Evolutionary conservation across 768 basidiomycete genomes (phyloP).

Genomic region (Bullera alba): DNA sequence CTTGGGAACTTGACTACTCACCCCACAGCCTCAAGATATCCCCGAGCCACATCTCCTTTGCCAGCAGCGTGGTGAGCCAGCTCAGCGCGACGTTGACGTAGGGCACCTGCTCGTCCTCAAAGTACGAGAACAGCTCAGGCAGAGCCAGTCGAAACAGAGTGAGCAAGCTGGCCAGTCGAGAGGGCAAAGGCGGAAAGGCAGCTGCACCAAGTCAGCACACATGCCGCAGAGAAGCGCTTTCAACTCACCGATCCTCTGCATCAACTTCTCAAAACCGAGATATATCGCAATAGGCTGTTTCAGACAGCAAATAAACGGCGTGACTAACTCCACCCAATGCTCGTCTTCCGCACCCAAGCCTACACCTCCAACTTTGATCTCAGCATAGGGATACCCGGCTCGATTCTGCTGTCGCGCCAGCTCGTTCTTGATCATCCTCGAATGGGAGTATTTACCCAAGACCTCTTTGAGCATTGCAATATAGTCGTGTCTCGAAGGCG

Average conservation of each 20-base stretch:
- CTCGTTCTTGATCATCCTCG: constrained; percentile 10
- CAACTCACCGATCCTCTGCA: constrained; percentile 28
- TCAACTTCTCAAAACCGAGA: constrained; percentile 33
- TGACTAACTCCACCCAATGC: constrained; percentile 36
- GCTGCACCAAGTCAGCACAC: constrained; percentile 1
- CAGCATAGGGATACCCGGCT: constrained; percentile 7
- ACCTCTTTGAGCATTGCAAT: constrained; percentile 31
- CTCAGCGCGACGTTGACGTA: constrained; percentile 28
- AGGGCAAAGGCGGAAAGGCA: constrained; percentile 29
- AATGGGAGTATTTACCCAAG: constrained; percentile 30
- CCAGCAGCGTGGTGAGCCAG: constrained; percentile 29
- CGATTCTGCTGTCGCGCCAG: constrained; percentile 1
- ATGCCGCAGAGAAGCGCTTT: not conserved
- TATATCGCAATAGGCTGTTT: constrained; percentile 28
- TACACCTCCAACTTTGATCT: too few species aligned
- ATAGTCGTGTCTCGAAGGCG: constrained; percentile 26
- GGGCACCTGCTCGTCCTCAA: constrained; percentile 39
- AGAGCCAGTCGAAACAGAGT: constrained; percentile 30
- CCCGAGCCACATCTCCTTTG: constrained; percentile 37
- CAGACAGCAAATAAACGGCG: constrained; percentile 35
- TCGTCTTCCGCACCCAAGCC: too few species aligned
- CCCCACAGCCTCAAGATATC: constrained; percentile 39
- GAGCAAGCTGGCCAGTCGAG: constrained; percentile 28
- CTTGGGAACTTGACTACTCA: constrained; percentile 9
- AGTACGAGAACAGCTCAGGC: constrained; percentile 34